Conservation (phyloP, 306 rosid species). For the Quercus engelmannii region DNA sequence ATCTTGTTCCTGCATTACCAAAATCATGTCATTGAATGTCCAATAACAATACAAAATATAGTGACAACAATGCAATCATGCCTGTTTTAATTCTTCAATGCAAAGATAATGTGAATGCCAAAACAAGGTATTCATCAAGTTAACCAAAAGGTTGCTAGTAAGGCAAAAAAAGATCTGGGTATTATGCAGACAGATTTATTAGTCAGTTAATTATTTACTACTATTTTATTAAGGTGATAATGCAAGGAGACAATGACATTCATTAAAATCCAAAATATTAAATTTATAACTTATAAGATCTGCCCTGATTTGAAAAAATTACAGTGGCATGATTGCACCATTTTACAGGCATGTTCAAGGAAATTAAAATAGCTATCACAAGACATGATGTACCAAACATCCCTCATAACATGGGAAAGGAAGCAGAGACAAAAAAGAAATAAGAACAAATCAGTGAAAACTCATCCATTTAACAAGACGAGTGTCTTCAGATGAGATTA, state of each 20-base stretch:
- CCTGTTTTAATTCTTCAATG: background rate
- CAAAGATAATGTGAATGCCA: background rate
- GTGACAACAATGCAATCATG: background rate
- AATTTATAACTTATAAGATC: background rate
- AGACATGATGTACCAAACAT: background rate
- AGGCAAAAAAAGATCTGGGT: background rate
- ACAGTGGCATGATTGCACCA: background rate
- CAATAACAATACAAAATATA: background rate
- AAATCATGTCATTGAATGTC: constrained; percentile 6
- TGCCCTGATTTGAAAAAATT: background rate
- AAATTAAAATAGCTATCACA: background rate
- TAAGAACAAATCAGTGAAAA: too few species aligned
- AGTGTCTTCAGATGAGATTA: background rate
- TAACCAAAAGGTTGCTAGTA: background rate
- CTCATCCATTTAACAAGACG: background rate
- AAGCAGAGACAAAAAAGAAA: too few species aligned
- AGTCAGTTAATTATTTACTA: background rate
- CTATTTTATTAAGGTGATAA: background rate
- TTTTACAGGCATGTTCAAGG: background rate
- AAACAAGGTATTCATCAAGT: background rate
- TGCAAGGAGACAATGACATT: background rate
- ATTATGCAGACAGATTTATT: background rate
- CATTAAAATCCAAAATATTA: background rate
- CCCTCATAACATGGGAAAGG: too few species aligned
- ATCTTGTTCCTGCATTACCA: constrained; percentile 69